Percentiles rank a stretch among this genome's conserved stretches.
phyloP scores from a whole-genome alignment of 768 basidiomycete species.

The Podaxis pistillaris region DNA sequence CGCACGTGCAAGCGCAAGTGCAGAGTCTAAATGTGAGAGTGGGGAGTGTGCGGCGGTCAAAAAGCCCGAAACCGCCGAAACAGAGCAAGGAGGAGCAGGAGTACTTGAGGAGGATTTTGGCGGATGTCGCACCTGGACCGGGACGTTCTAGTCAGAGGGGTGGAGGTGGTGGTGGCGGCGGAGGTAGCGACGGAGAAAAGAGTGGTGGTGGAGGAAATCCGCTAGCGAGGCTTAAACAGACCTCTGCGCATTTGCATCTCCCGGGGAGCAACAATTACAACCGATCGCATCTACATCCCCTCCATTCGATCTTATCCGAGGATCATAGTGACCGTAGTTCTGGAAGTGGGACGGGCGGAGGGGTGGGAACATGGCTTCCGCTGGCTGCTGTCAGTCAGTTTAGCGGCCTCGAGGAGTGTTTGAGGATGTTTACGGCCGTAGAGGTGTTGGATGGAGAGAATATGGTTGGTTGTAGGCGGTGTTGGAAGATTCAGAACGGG shows the following conservation, averaged over 20 bases:
- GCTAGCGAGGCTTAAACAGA: slow-evolving; percentile 1
- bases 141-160: slow-evolving; percentile 30
- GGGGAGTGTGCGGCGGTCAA: slow-evolving; percentile 30
- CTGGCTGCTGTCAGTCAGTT: slow-evolving; percentile 47
- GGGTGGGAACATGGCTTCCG: slow-evolving; percentile 29
- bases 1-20: slow-evolving; percentile 14
- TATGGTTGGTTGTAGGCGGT: slow-evolving; percentile 87
- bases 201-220: slow-evolving; percentile 22
- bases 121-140: slow-evolving; percentile 47
- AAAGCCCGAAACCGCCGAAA: slow-evolving; percentile 52
- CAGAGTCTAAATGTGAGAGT: background rate
- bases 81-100: slow-evolving; percentile 55
- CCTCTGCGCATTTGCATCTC: slow-evolving; percentile 1
- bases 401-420: slow-evolving; percentile 71
- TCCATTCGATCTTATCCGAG: background rate
- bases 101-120: slow-evolving; percentile 68
- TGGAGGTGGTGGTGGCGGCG: slow-evolving; percentile 17
- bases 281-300: background rate
- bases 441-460: slow-evolving; percentile 94
- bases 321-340: slow-evolving; percentile 10
- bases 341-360: slow-evolving; percentile 6
- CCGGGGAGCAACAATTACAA: background rate
- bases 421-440: slow-evolving; percentile 88
- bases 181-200: slow-evolving; percentile 18
- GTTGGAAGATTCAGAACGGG: slow-evolving; percentile 90